Base-by-base conservation (phyloP, 169 alveolate genomes). In the Theileria annulata region DNA sequence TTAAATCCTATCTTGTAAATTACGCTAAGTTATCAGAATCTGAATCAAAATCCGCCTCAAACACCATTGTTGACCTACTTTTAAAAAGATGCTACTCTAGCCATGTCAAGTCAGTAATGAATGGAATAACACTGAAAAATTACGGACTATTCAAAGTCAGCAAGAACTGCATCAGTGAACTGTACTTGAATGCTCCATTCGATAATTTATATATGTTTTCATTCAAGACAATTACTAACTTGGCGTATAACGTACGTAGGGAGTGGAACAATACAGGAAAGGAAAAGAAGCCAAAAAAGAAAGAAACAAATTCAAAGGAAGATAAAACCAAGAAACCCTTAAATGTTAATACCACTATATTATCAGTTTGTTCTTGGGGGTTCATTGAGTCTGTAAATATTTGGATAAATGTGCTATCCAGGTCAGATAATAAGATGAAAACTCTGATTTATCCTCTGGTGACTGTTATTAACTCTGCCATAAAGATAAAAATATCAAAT, bases 311-410 rank as follows among this genome's bases (percentile, higher is more conserved):
- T 12, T 10, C 42, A 60, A 28, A 37, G 12, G n/a, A 13, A 54
- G 23, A 42, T 51, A 17, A 77, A 77, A 33, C 77, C 60, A 48
- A 28, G 80, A 37, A 67, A 21, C 63, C 63, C 30, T 17, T n/a
- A 17, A 21, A 54, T 3, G 63, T 6, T 3, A 70, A 69, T 69
- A 19, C 77, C 30, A 63, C 56, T 12, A 66, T 62, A 23, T 35
- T 79, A 21, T 63, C 79, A 9, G 87, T 80, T 9, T 80, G 72
- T 67, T 68, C 85, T 28, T 82, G 89, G 89, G 82, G 78, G 0
- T 82, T 82, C 49, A 77, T 82, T 2, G 89, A 82, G 73, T 64
- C 86, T 1, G 47, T 82, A 6, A 82, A 75, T 70, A 58, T 82
- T n/a, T 76, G 85, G 85, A 79, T 71, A 25, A 33, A 74, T 35